A percentile compares a stretch with the other conserved stretches of the same genome.
Evolutionary conservation across 805 yeast species (phyloP).

Genomic region (Dipodascopsis uninucleata): DNA sequence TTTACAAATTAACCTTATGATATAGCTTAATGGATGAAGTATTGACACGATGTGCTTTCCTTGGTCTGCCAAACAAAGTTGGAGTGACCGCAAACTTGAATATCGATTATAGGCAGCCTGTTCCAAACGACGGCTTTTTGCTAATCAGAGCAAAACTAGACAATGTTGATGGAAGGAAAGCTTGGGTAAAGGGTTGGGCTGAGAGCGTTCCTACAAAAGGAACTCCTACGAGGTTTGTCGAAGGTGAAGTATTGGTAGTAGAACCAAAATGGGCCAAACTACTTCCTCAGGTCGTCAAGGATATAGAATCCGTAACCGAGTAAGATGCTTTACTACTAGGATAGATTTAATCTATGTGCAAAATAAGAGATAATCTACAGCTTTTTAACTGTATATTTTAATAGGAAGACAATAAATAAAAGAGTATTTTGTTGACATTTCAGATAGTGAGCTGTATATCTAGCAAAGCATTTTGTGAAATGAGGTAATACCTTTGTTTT

Average conservation of each 20-base stretch:
- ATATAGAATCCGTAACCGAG: not conserved
- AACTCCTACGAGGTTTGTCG: conserved; percentile 27
- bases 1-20: not conserved
- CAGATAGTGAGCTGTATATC: too few species aligned
- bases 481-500: too few species aligned
- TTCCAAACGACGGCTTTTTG: conserved; percentile 59
- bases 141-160: conserved; percentile 63
- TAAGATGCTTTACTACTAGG: not conserved
- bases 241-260: conserved; percentile 36
- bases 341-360: not conserved
- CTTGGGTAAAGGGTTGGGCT: conserved; percentile 65
- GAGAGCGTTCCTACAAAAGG: conserved; percentile 42
- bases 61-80: conserved; percentile 67
- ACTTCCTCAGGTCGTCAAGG: conserved; percentile 23
- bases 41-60: conserved; percentile 80
- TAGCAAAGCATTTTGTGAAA: too few species aligned
- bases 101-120: conserved; percentile 57
- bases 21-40: conserved; percentile 67
- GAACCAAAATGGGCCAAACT: conserved; percentile 41
- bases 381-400: too few species aligned
- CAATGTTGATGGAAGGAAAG: conserved; percentile 74
- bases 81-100: conserved; percentile 86
- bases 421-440: too few species aligned
- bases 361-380: too few species aligned
- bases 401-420: too few species aligned